Percentiles rank a stretch among this genome's conserved stretches.
Evolutionary conservation across 257 asterid species (phyloP).

Genomic region (Schizonepeta tenuifolia): DNA sequence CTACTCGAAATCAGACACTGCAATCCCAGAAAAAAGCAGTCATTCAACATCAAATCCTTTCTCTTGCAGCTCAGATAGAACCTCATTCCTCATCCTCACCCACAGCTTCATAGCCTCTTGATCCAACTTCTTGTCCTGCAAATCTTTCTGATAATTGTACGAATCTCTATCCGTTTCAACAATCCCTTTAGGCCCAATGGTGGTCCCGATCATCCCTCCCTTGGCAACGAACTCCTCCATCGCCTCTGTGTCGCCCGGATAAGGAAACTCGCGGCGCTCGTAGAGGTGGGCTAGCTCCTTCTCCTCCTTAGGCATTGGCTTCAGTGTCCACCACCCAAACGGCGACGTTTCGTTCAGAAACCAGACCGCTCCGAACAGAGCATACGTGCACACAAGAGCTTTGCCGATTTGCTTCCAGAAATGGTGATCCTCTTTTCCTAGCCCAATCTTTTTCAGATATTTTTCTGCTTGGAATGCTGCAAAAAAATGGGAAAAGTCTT

Average conservation of each 20-base stretch:
- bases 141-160: constrained; percentile 62
- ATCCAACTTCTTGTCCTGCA: constrained; percentile 92
- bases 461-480: constrained; percentile 62
- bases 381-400: constrained; percentile 71
- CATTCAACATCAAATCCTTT: constrained; percentile 74
- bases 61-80: constrained; percentile 71
- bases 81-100: constrained; percentile 88
- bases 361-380: constrained; percentile 79
- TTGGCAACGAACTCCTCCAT: constrained; percentile 82
- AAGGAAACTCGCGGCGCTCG: constrained; percentile 78
- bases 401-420: constrained; percentile 93
- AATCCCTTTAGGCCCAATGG: constrained; percentile 88
- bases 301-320: constrained; percentile 89
- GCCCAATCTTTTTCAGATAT: constrained; percentile 63
- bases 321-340: constrained; percentile 92
- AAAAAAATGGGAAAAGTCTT: neutral
- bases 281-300: constrained; percentile 80
- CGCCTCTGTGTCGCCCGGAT: constrained; percentile 88
- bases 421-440: constrained; percentile 86
- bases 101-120: constrained; percentile 88
- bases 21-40: neutral
- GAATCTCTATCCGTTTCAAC: constrained; percentile 67
- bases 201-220: constrained; percentile 98
- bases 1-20: too few relatives aligned
- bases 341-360: constrained; percentile 85